Evolutionary conservation across 2,329 filamentous ascomycete genomes (phyloP).

Genomic region (Trichoderma afroharzianum): DNA sequence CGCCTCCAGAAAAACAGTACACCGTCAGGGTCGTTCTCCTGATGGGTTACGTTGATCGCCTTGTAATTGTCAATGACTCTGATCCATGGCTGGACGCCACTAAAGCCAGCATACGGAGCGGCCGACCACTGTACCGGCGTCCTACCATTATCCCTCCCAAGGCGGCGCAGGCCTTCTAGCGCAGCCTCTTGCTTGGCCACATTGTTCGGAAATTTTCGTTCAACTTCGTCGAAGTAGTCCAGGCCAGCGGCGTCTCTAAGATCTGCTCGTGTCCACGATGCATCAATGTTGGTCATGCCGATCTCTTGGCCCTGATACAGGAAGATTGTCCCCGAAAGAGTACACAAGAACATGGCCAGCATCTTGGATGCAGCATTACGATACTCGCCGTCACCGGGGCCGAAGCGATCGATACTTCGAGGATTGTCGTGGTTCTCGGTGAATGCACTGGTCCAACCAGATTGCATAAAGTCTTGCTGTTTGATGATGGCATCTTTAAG

Average conservation of each 20-base stretch:
- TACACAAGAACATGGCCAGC: conserved; percentile 47
- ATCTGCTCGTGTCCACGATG: not conserved
- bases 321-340: conserved; percentile 52
- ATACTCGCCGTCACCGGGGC: conserved; percentile 34
- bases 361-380: conserved; percentile 49
- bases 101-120: conserved; percentile 59
- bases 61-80: conserved; percentile 40
- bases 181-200: conserved; percentile 38
- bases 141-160: conserved; percentile 59
- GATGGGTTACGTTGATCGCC: conserved; percentile 39
- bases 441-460: conserved; percentile 57
- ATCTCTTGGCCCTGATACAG: conserved; percentile 61
- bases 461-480: not conserved
- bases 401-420: conserved; percentile 54
- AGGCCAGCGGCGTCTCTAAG: conserved; percentile 32
- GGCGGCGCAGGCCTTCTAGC: conserved; percentile 46
- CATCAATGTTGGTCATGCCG: conserved; percentile 51
- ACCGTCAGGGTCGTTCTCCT: not conserved
- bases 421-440: conserved; percentile 64
- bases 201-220: not conserved
- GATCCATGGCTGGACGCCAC: conserved; percentile 60
- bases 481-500: not conserved
- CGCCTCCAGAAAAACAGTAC: not conserved
- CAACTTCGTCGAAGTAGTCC: not conserved
- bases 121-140: conserved; percentile 65